Evolutionary conservation across 352 stramenopile genomes (phyloP), one percentile per base, ranked within the genome.

Genomic region (Blastocystis sp.): DNA sequence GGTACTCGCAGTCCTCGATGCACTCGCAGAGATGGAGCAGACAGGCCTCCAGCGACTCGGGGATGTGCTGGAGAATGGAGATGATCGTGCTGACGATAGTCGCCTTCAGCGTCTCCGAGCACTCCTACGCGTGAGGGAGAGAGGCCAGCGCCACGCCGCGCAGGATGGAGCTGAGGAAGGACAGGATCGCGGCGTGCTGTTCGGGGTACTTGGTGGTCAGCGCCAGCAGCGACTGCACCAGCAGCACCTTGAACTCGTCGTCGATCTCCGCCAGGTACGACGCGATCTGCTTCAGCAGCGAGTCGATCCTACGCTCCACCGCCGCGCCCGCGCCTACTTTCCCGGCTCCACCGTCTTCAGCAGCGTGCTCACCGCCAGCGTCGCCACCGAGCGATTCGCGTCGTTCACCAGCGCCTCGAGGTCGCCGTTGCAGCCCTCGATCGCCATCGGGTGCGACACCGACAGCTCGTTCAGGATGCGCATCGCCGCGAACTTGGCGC

Each of bases 191-290:
- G 63, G 95, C 93, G 91, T 99, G 95, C 90, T 99, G 99, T 74
- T 96, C 92, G 6, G 97, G 96, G 90, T 99, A 99, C 74, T 98
- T 98, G 71, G 98, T 91, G 90, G 95, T 98, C 40, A 99, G 90
- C 80, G 97, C 96, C 77, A 98, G 96, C 65, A 99, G 95, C 42
- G 95, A 95, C 45, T 96, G 93, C 40, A 99, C 96, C 34, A 99
- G 94, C 0, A 98, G 96, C 81, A 98, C 98, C 93, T 99, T 99
- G 92, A 99, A 99, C 90, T 99, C 97, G 90, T 99, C 97, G 0
- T 95, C 95, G 80, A 99, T 98, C 90, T 99, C 97, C 7, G 94
- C 95, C 93, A 99, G 97, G 90, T 99, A 99, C 0, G 95, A 95
- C 3, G 94, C 97, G 87, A 99, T 99, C 91, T 99, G 94, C 90